phyloP scores from a whole-genome alignment of 2,329 filamentous ascomycete species.

The Lachnellula arida region DNA sequence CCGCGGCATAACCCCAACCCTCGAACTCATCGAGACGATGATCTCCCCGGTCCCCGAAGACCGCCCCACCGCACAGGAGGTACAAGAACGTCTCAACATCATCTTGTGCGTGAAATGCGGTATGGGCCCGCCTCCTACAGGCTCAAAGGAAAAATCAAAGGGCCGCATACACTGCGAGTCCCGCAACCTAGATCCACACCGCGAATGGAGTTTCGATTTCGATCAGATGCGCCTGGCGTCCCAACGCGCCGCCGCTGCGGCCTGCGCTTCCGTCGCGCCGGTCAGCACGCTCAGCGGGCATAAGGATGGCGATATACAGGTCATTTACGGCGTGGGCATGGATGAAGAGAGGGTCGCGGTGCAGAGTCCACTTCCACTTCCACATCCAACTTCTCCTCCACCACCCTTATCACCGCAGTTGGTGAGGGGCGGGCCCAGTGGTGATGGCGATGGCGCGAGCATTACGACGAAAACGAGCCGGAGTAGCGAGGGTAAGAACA shows the following conservation, averaged over 20 bases:
- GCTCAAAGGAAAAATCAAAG: not conserved
- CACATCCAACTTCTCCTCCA: not conserved
- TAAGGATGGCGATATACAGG: conserved; percentile 6
- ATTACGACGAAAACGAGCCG: conserved; percentile 24
- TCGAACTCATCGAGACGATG: conserved; percentile 52
- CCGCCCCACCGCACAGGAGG: conserved; percentile 48
- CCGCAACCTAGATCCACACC: conserved; percentile 5
- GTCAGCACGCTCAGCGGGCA: conserved; percentile 15
- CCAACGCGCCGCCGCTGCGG: conserved; percentile 29
- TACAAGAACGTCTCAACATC: conserved; percentile 48
- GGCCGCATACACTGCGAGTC: conserved; percentile 25
- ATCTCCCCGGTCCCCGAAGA: conserved; percentile 47
- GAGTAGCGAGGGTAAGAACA: conserved; percentile 29
- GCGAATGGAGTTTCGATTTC: conserved; percentile 25
- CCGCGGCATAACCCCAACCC: conserved; percentile 46
- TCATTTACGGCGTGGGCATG: conserved; percentile 19
- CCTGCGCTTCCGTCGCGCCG: conserved; percentile 21
- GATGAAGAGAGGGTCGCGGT: conserved; percentile 13
- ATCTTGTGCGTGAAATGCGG: conserved; percentile 39
- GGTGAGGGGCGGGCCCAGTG: not conserved
- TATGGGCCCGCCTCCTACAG: conserved; percentile 6
- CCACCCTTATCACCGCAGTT: not conserved
- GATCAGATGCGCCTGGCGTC: conserved; percentile 27
- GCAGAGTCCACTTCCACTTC: not conserved
- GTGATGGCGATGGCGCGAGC: conserved; percentile 18